Evolutionary conservation across 1,139 yeast genomes (phyloP), one percentile per base, ranked within the genome.

Genomic region (Debaryomycetaceae sp.): DNA sequence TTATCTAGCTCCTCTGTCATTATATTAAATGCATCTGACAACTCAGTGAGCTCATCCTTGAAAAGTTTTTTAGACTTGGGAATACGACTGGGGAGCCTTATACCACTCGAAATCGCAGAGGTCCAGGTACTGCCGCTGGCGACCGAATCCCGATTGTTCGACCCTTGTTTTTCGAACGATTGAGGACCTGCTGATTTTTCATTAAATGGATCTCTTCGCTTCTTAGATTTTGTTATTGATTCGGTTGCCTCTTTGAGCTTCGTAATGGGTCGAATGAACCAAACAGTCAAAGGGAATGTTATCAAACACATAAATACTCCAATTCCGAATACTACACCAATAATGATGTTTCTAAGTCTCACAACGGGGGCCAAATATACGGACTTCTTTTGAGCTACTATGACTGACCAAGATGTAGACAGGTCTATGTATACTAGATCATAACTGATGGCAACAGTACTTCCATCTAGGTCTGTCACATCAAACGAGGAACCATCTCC

Each of bases 1-100:
- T 81, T 77, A 49, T 87, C 90, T 37, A 93, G 71, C 56, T 89
- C 96, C 56, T 84, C 90, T 6, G 95, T 84, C 97, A 91, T 89
- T 36, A 84, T 83, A 59, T 90, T 90, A 63, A 90, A 93, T 0
- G 96, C 93, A 42, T 85, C 93, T 0, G 95, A 84, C 42, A 91
- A 70, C 55, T 89, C 96, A 0, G 93, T 85, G 42, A 91, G 75
- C 63, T 93, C 99, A 68, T 93, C 97, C 42, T 81, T 76, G 58
- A 88, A 82, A 39, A 86, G 62, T 40, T 84, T 72, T 44, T 80
- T 72, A n/a, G 81, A 72, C 27, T 66, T 68, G 1, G 81, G 79
- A 6, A 84, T 83, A 46, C 79, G 68, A 1, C 78, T 69, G 0
- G 84, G 81, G 24, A 72, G 57, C 39, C 72, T 55, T 38, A 72